Conservation (phyloP, 1,139 yeast genomes). For the Hyphopichia fennica region DNA sequence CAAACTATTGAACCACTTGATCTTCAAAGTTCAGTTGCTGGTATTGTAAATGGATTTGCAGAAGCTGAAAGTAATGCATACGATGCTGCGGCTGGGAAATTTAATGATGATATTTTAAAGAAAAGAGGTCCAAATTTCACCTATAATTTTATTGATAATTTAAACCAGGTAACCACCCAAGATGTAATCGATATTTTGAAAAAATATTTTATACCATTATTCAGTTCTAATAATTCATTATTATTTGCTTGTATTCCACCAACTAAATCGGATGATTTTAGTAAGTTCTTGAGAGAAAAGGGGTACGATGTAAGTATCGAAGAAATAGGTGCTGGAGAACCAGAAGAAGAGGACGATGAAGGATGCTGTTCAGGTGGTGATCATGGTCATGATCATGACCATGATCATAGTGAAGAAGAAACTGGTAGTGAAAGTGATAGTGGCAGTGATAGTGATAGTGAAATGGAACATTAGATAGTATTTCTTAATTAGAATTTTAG, state of each 20-base stretch:
- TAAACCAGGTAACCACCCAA: conserved; percentile 52
- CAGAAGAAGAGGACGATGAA: conserved; percentile 20
- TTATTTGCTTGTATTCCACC: conserved; percentile 78
- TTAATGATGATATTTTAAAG: conserved; percentile 63
- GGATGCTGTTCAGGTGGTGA: conserved; percentile 5
- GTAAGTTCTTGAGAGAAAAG: conserved; percentile 42
- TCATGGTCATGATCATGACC: conserved; percentile 16
- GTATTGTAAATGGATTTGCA: conserved; percentile 72
- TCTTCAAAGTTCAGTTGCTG: conserved; percentile 72
- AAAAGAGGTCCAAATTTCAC: conserved; percentile 68
- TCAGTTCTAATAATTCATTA: conserved; percentile 53
- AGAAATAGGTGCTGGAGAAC: conserved; percentile 34
- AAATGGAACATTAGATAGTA: conserved; percentile 3
- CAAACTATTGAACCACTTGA: conserved; percentile 54
- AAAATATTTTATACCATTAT: conserved; percentile 62
- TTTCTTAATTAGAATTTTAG: no score
- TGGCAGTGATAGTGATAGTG: conserved; percentile 9
- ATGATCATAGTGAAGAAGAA: conserved; percentile 12
- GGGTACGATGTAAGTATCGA: conserved; percentile 69
- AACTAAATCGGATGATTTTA: conserved; percentile 51
- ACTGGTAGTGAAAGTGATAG: conserved; percentile 6
- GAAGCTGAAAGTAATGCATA: conserved; percentile 58
- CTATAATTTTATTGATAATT: conserved; percentile 33
- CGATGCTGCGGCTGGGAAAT: conserved; percentile 66
- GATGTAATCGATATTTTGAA: conserved; percentile 59